Conservation (phyloP, 352 stramenopile species). For the Phytophthora foliorum region DNA sequence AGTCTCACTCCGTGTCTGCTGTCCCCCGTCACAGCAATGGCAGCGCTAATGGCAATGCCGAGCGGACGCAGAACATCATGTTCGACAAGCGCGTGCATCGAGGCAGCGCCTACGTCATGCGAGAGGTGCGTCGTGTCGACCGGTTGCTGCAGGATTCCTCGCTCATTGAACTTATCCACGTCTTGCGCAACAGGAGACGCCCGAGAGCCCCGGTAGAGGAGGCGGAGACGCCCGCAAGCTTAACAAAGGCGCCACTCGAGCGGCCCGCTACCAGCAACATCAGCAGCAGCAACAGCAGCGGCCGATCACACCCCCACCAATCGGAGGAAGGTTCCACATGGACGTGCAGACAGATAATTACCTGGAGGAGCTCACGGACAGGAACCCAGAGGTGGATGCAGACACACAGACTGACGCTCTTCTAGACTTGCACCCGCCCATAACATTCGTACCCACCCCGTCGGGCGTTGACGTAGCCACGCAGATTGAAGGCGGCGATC, state of each 20-base stretch:
- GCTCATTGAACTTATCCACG: neutral
- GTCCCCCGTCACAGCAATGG: conserved; percentile 13
- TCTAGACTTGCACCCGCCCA: conserved; percentile 84
- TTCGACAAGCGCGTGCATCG: conserved; percentile 94
- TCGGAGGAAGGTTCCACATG: conserved; percentile 91
- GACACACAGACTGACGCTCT: conserved; percentile 95
- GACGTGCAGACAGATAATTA: conserved; percentile 96
- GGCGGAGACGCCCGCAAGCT: conserved; percentile 15
- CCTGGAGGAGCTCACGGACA: conserved; percentile 94
- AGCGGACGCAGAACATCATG: conserved; percentile 93
- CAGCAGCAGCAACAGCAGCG: conserved; percentile 52
- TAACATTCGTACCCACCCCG: conserved; percentile 91
- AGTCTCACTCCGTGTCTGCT: neutral
- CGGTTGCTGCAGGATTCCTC: neutral
- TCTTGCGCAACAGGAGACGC: conserved; percentile 42
- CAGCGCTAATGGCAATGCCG: conserved; percentile 35
- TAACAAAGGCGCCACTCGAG: conserved; percentile 28
- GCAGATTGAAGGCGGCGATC: conserved; percentile 93
- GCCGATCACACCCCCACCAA: conserved; percentile 83
- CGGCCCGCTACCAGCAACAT: conserved; percentile 28
- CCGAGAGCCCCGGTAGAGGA: conserved; percentile 34
- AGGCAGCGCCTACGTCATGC: conserved; percentile 93
- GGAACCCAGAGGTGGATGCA: conserved; percentile 86
- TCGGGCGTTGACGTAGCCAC: conserved; percentile 91
- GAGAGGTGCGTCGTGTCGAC: conserved; percentile 44